Evolutionary conservation across 805 yeast genomes (phyloP).

Genomic region (Metschnikowia kofuensis): DNA sequence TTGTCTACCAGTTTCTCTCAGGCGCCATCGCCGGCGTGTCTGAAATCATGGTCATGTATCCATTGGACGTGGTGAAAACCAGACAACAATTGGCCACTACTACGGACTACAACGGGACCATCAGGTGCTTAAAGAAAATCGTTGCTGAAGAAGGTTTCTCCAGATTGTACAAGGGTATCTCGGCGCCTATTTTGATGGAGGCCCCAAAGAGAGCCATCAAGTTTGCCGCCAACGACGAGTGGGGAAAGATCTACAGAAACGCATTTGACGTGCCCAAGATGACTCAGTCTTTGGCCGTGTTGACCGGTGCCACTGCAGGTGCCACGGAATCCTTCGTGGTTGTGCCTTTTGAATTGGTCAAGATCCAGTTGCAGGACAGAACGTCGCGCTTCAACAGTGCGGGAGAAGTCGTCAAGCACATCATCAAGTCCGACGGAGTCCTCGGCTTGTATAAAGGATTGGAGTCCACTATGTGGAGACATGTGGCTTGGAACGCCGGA

Average conservation of each 20-base stretch:
- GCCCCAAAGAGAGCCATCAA: conserved; percentile 99
- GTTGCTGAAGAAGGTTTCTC: conserved; percentile 81
- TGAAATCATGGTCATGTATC: conserved; percentile 93
- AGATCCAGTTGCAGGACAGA: conserved; percentile 90
- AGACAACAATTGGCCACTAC: conserved; percentile 75
- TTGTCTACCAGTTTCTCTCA: conserved; percentile 82
- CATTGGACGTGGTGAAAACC: conserved; percentile 95
- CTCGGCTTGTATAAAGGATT: conserved; percentile 89
- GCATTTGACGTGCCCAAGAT: conserved; percentile 64
- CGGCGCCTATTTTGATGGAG: conserved; percentile 97
- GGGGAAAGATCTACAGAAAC: conserved; percentile 79
- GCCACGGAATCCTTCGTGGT: conserved; percentile 95
- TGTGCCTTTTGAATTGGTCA: conserved; percentile 95
- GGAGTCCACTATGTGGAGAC: conserved; percentile 98
- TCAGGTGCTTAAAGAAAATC: conserved; percentile 81
- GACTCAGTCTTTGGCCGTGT: conserved; percentile 79
- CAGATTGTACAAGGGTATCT: conserved; percentile 86
- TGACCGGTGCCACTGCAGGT: conserved; percentile 98
- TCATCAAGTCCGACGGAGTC: conserved; percentile 71
- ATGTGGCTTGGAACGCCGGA: conserved; percentile 95
- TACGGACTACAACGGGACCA: conserved; percentile 75
- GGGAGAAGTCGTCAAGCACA: conserved; percentile 72
- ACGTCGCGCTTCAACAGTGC: conserved; percentile 80
- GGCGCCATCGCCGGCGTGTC: conserved; percentile 97
- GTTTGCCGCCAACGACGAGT: conserved; percentile 96